phyloP scores from a whole-genome alignment of 148 eudicot species.

The Fagopyrum tataricum region DNA sequence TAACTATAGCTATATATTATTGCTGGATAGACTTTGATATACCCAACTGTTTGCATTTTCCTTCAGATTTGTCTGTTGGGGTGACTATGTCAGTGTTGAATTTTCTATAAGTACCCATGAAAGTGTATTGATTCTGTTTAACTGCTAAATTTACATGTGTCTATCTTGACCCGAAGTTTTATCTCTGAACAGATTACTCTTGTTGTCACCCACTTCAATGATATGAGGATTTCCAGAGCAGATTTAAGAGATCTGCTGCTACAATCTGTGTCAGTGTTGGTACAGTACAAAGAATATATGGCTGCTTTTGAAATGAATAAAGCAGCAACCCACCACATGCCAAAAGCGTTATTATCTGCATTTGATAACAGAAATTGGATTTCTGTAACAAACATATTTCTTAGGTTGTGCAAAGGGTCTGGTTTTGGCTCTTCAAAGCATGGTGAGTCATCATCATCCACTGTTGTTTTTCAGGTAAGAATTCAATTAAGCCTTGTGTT shows the following conservation, averaged over 20 bases:
- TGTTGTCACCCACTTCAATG: slow-evolving; percentile 81
- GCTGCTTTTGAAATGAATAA: slow-evolving; percentile 75
- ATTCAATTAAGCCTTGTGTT: neutral
- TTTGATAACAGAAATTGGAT: slow-evolving; percentile 95
- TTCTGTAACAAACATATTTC: slow-evolving; percentile 80
- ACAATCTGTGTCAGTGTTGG: slow-evolving; percentile 81
- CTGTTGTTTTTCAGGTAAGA: slow-evolving; percentile 63
- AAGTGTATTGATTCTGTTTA: too few relatives aligned
- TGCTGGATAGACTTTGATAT: too few relatives aligned
- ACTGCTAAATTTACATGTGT: neutral
- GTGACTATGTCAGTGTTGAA: too few relatives aligned
- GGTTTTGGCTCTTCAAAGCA: slow-evolving; percentile 77
- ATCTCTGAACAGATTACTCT: slow-evolving; percentile 63
- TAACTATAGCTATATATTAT: too few relatives aligned
- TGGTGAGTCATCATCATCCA: slow-evolving; percentile 76
- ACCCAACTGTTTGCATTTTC: neutral
- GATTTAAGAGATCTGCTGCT: slow-evolving; percentile 81
- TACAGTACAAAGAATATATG: slow-evolving; percentile 80
- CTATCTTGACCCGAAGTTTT: slow-evolving; percentile 6
- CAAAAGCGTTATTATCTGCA: slow-evolving; percentile 73
- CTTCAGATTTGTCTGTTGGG: too few relatives aligned
- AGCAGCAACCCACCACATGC: slow-evolving; percentile 64
- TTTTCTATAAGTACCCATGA: too few relatives aligned
- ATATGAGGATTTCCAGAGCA: slow-evolving; percentile 85
- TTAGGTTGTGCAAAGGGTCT: slow-evolving; percentile 82